Evolutionary conservation across 495 filamentous ascomycete species (phyloP).

Genomic region (Penicillium lagena): DNA sequence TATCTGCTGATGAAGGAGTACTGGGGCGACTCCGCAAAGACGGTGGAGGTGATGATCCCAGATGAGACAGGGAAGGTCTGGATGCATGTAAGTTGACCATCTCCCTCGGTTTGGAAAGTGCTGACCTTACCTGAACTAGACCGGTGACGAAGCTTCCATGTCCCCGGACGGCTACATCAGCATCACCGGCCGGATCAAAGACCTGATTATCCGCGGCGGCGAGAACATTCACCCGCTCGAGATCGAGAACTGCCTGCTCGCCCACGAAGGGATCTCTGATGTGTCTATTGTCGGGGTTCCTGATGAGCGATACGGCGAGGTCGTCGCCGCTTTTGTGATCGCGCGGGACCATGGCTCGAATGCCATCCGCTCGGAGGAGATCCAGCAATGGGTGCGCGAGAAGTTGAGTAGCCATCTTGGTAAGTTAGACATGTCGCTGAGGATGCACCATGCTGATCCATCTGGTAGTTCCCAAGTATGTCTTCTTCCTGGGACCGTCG

Average conservation of each 20-base stretch:
- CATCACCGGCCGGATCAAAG: conserved; percentile 79
- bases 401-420: conserved; percentile 69
- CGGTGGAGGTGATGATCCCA: conserved; percentile 61
- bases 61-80: conserved; percentile 57
- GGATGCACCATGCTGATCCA: not conserved
- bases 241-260: conserved; percentile 84
- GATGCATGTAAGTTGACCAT: conserved; percentile 53
- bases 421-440: conserved; percentile 23
- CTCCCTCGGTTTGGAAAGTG: not conserved
- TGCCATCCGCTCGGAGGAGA: conserved; percentile 33
- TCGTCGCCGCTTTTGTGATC: conserved; percentile 78
- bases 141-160: conserved; percentile 90
- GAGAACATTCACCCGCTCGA: conserved; percentile 97
- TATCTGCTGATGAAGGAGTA: conserved; percentile 92
- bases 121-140: conserved; percentile 34
- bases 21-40: conserved; percentile 65
- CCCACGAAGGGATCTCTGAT: conserved; percentile 60
- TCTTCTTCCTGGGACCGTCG: conserved; percentile 61
- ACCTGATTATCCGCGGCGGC: conserved; percentile 86
- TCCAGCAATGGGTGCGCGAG: conserved; percentile 66
- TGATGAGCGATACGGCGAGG: conserved; percentile 80
- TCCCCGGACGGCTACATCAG: conserved; percentile 59
- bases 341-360: conserved; percentile 20
- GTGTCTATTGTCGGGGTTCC: conserved; percentile 78
- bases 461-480: conserved; percentile 67